phyloP scores from a whole-genome alignment of 192 early-diverging fungal species.

The Linnemannia hyalina region DNA sequence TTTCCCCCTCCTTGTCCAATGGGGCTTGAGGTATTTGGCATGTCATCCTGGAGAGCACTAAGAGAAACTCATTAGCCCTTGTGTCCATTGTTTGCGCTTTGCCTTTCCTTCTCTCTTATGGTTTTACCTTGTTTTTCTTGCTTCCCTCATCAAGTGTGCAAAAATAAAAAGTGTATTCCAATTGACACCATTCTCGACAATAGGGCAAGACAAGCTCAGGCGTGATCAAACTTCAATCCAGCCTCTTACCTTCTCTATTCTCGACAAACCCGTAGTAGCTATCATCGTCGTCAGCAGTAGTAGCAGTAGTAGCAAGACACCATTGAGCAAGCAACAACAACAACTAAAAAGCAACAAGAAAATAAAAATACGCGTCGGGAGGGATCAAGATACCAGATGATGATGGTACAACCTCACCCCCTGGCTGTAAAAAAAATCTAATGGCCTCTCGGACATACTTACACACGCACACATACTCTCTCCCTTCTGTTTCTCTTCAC shows the following conservation, averaged over 20 bases:
- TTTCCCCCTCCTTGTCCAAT: no score
- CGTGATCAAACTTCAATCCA: neutral
- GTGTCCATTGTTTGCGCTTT: neutral
- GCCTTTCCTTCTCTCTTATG: neutral
- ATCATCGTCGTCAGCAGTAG: neutral
- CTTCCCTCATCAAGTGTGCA: neutral
- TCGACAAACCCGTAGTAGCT: neutral
- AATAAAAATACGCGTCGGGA: constrained; percentile 12
- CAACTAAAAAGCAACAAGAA: neutral
- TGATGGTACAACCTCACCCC: neutral
- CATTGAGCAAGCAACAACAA: neutral
- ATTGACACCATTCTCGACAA: neutral
- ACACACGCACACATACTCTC: neutral
- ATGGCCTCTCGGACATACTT: neutral
- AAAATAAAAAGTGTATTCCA: constrained; percentile 8
- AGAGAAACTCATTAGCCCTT: no score
- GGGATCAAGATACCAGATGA: constrained; percentile 5
- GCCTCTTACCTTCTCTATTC: neutral
- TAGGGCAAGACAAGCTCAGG: neutral
- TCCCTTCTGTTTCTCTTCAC: neutral
- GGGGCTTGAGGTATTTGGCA: neutral
- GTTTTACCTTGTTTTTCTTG: neutral
- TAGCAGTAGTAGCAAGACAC: neutral
- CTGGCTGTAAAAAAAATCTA: constrained; percentile 1
- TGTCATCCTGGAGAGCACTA: neutral